These are phyloP conservation scores for Melaleuca alternifolia DNA, from an alignment of 345 rosid genomes.

Conservation along the genomic window DNA sequence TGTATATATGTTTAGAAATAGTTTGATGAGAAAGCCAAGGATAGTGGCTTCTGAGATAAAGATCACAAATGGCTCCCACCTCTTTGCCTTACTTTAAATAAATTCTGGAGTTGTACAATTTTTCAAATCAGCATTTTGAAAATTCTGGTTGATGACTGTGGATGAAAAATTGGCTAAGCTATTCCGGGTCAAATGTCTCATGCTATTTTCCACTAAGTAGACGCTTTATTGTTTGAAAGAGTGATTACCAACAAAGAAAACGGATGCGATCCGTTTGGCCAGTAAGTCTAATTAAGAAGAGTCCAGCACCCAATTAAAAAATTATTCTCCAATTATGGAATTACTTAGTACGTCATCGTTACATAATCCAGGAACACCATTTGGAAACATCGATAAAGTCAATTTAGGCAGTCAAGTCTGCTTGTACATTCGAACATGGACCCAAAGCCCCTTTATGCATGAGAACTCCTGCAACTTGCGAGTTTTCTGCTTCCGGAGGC, in stretches of 20 bases:
- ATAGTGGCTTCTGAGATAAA: neutral
- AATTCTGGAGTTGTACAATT: neutral
- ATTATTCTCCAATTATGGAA: neutral
- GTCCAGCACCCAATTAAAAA: neutral
- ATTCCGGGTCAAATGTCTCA: neutral
- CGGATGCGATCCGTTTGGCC: neutral
- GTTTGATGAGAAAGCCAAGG: neutral
- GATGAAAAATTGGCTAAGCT: neutral
- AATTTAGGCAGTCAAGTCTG: neutral
- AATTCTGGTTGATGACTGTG: neutral
- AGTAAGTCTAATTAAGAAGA: neutral
- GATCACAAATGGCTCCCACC: neutral
- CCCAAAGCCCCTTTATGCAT: neutral
- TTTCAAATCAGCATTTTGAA: neutral
- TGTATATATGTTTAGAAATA: neutral
- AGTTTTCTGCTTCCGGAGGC: neutral
- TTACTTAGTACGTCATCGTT: neutral
- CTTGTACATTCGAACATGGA: neutral
- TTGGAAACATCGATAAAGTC: neutral
- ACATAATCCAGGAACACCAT: neutral
- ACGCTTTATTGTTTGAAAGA: neutral
- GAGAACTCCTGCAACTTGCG: neutral
- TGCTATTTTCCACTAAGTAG: neutral
- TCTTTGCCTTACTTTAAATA: too few relatives aligned
- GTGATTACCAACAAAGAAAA: neutral